These are phyloP conservation scores for Actinomortierella ambigua DNA, from an alignment of 371 early-diverging fungal genomes.

Conservation along the genomic window DNA sequence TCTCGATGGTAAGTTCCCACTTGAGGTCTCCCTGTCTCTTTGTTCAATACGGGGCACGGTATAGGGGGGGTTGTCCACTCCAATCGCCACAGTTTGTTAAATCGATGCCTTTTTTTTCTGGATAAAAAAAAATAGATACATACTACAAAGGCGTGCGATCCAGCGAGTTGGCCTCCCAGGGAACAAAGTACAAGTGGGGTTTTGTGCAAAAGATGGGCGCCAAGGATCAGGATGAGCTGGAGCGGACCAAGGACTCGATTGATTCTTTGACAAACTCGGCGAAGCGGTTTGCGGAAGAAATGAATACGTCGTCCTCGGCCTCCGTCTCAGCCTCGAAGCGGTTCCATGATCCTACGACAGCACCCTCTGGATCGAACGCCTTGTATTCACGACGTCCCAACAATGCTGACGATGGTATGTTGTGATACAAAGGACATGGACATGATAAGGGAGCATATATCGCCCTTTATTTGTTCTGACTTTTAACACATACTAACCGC, in stretches of 20 bases:
- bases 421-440: background rate
- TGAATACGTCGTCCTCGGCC: background rate
- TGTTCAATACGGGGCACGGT: too few species aligned
- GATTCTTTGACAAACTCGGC: slow-evolving; percentile 60
- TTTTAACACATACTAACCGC: too few species aligned
- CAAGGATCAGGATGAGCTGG: slow-evolving; percentile 60
- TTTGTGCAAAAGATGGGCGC: slow-evolving; percentile 65
- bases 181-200: slow-evolving; percentile 76
- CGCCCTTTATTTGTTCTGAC: too few species aligned
- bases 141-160: slow-evolving; percentile 73
- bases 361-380: slow-evolving; percentile 7
- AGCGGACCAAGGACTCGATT: slow-evolving; percentile 62
- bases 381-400: too few species aligned
- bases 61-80: too few species aligned
- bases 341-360: slow-evolving; percentile 5
- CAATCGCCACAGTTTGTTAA: too few species aligned
- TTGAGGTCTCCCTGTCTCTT: too few species aligned
- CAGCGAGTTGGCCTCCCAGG: slow-evolving; percentile 63
- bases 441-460: background rate
- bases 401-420: slow-evolving; percentile 5
- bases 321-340: background rate
- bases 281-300: too few species aligned
- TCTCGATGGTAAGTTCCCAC: slow-evolving; percentile 55
- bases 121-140: too few species aligned
- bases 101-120: too few species aligned